A percentile compares a stretch with the other conserved stretches of the same genome.
Conservation (phyloP, 345 rosid genomes). For the Citrus cavaleriei region DNA sequence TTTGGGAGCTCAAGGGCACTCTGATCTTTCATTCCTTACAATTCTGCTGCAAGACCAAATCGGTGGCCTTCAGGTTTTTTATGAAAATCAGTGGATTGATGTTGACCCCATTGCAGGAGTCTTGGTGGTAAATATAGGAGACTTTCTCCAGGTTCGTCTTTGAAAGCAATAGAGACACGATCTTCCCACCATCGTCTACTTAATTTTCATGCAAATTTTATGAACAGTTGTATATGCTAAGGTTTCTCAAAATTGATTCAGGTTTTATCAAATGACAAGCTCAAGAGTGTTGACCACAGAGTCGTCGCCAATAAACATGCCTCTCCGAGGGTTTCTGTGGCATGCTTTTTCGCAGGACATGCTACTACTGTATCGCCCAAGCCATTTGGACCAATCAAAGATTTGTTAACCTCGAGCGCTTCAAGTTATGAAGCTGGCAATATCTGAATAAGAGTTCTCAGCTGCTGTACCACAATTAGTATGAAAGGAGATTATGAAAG, state of each 20-base stretch:
- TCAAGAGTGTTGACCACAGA: slow-evolving; percentile 45
- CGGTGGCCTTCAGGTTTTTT: slow-evolving; percentile 14
- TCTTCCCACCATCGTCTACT: no score
- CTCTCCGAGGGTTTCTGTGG: slow-evolving; percentile 48
- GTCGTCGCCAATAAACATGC: slow-evolving; percentile 27
- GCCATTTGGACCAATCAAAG: no score
- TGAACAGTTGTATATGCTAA: background rate
- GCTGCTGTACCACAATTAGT: no score
- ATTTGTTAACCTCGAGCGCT: no score
- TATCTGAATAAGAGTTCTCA: no score
- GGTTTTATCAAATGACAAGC: slow-evolving; percentile 49
- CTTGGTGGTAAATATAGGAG: slow-evolving; percentile 15
- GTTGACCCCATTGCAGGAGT: slow-evolving; percentile 5
- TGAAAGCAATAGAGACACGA: no score
- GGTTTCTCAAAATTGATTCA: background rate
- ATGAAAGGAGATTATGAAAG: no score
- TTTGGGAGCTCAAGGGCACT: slow-evolving; percentile 5
- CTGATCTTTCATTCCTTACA: slow-evolving; percentile 12
- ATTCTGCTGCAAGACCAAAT: slow-evolving; percentile 17
- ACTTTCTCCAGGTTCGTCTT: slow-evolving; percentile 4
- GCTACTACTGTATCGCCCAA: background rate
- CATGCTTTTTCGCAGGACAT: slow-evolving; percentile 26
- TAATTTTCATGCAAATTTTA: background rate
- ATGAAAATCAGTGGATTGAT: slow-evolving; percentile 14
- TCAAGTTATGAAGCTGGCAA: no score